Base-by-base conservation (phyloP, 371 early-diverging fungal genomes). In the Circinella umbellata region DNA sequence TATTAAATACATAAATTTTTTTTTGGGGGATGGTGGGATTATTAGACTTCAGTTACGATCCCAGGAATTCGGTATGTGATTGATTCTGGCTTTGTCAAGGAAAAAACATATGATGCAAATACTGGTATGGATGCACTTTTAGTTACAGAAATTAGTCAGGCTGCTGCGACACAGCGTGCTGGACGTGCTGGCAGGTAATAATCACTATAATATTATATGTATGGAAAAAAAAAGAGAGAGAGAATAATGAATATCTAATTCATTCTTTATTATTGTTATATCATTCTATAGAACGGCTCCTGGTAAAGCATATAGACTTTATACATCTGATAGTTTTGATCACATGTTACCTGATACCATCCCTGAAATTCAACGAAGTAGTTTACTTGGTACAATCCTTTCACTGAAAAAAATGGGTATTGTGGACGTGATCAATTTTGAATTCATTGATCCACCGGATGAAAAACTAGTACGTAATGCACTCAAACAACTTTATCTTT, bases 151-250 rank as follows among this genome's bases (percentile, higher is more conserved):
- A 91, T 96, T 62, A 87, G 87, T 57, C 92, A 95, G 71, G 98
- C 99, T 3, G 93, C 97, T 5, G 98, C 99, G 4, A 93, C 92
- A 59, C 99, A 99, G 80, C 88, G 99, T 60, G 92, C 93, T 35
- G 99, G 99, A 27, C 91, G 99, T 54, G 99, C 99, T n/a, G 99
- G 99, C 5, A 88, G 99, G 92, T 92, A n/a, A 88, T 88, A 9
- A 64, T 27, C 27, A 27, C 0, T 27, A 27, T 27, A 27, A 27
- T 27, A 27, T 27, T 2, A 27, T 27, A 27, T 27, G 27, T 27
- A 27, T 27, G 2, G 27, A 27, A 27, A 27, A 27, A 27, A 27
- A 27, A 27, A 27, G 27, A 27, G 27, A 27, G 27, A 27, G 27
- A 27, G 27, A 27, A 27, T 27, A 27, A 27, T 27, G 27, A 27